Percentiles rank a stretch among this genome's conserved stretches.
Conservation (phyloP, 495 filamentous ascomycete species). For the Tuber microsphaerosporum region DNA sequence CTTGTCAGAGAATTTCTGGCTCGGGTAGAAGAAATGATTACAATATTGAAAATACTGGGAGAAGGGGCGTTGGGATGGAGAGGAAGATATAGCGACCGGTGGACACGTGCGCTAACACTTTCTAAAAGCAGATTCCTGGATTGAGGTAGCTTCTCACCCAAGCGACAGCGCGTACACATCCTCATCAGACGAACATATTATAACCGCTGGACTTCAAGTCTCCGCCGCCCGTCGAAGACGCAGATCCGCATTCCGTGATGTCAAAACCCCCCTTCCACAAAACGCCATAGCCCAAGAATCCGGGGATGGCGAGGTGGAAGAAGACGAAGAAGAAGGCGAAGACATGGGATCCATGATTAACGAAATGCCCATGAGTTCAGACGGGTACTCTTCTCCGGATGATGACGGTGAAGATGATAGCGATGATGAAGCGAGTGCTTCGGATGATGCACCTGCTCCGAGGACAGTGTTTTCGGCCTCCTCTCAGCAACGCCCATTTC, state of each 20-base stretch:
- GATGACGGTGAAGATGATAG: slow-evolving; percentile 27
- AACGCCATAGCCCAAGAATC: slow-evolving; percentile 22
- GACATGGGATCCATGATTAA: slow-evolving; percentile 33
- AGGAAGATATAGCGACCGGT: background rate
- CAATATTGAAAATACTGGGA: background rate
- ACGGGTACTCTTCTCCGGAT: slow-evolving; percentile 27
- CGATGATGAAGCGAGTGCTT: slow-evolving; percentile 33
- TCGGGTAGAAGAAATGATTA: background rate
- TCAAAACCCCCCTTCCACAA: slow-evolving; percentile 8
- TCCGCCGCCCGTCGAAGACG: slow-evolving; percentile 41
- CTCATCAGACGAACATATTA: slow-evolving; percentile 77
- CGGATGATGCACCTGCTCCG: slow-evolving; percentile 15
- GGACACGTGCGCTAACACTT: slow-evolving; percentile 11
- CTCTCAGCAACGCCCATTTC: slow-evolving; percentile 9
- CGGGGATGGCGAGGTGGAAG: slow-evolving; percentile 22
- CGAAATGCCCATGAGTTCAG: slow-evolving; percentile 31
- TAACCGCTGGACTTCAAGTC: slow-evolving; percentile 75
- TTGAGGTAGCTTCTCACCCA: slow-evolving; percentile 87
- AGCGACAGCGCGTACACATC: slow-evolving; percentile 84
- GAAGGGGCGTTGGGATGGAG: background rate
- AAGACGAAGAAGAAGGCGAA: slow-evolving; percentile 31
- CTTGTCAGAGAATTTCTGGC: background rate
- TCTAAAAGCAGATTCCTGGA: slow-evolving; percentile 73
- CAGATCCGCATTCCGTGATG: slow-evolving; percentile 18
- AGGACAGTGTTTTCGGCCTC: slow-evolving; percentile 18